Base-by-base conservation (phyloP, 768 basidiomycete species). In the Tulasnella sp. region DNA sequence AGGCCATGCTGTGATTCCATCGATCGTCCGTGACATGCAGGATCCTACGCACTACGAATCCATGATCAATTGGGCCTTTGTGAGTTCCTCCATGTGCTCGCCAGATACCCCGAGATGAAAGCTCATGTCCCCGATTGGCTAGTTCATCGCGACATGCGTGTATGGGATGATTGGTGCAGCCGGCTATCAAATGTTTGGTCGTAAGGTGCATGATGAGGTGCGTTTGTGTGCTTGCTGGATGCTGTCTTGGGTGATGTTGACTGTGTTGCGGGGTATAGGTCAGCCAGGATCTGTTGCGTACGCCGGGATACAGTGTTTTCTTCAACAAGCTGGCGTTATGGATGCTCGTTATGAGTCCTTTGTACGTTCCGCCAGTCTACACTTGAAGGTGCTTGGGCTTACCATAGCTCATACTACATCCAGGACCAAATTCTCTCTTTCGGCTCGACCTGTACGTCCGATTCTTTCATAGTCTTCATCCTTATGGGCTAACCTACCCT, bases 151-250 rank as follows among this genome's bases (percentile, higher is more conserved):
- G 19, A 83, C 84, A 0, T 69, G 72, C 34, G 70, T 86, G 27
- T 75, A 74, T 27, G 67, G 71, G 31, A 48, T 83, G 9, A 82
- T 91, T 27, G 90, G 85, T 3, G 78, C 77, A 42, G 81, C 80
- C 17, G 94, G 93, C 0, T 97, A 96, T 63, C 68, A 87, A 17
- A 98, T 98, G 94, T 92, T 90, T 65, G 90, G 91, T 8, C 73
- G 77, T 48, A 63, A 67, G 31, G 88, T 93, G 48, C 81, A 80
- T 63, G 87, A 86, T 58, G 89, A 91, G 75, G 87, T 88, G 58
- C 64, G 73, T 63, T 21, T 9, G 1, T 39, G 11, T 11, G 11
- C n/a, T n/a, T 11, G 11, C 11, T n/a, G 11, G 36, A 39, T n/a
- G 17, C 36, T n/a, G 11, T n/a, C 11, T 40, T 25, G 3, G 31